Conservation (phyloP, 225 moss, liverwort and hornwort species). For the Marchantia polymorpha region DNA sequence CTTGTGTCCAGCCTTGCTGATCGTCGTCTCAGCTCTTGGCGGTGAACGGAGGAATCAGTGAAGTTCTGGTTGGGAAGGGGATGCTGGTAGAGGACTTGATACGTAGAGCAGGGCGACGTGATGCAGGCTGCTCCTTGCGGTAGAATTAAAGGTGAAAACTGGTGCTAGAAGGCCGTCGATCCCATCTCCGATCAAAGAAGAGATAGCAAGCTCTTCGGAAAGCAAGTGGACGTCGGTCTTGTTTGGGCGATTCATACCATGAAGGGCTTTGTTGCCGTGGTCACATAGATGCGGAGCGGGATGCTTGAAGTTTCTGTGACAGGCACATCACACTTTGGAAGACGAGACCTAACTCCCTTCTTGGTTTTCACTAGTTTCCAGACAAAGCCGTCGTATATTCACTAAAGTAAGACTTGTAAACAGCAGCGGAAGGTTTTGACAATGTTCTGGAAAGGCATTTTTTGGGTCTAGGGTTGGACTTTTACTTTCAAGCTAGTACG, state of each 20-base stretch:
- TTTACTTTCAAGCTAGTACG: background rate
- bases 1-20: background rate
- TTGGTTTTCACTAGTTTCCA: background rate
- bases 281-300: background rate
- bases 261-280: background rate
- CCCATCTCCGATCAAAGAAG: background rate
- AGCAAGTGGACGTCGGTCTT: background rate
- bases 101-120: background rate
- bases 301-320: background rate
- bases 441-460: background rate
- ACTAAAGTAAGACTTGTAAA: background rate
- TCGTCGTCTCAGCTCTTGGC: background rate
- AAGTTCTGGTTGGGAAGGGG: background rate
- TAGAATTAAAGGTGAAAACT: background rate
- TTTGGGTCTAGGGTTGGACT: background rate
- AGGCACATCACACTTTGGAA: background rate
- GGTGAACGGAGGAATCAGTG: background rate
- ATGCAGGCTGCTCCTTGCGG: background rate
- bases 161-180: background rate
- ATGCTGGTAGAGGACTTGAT: background rate
- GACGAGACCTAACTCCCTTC: background rate
- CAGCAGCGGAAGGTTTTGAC: conserved; percentile 4
- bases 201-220: background rate
- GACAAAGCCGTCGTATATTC: background rate
- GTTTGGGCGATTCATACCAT: background rate